These are phyloP conservation scores for Globisporangium megalacanthum DNA, from an alignment of 352 stramenopile genomes.

Conservation along the genomic window DNA sequence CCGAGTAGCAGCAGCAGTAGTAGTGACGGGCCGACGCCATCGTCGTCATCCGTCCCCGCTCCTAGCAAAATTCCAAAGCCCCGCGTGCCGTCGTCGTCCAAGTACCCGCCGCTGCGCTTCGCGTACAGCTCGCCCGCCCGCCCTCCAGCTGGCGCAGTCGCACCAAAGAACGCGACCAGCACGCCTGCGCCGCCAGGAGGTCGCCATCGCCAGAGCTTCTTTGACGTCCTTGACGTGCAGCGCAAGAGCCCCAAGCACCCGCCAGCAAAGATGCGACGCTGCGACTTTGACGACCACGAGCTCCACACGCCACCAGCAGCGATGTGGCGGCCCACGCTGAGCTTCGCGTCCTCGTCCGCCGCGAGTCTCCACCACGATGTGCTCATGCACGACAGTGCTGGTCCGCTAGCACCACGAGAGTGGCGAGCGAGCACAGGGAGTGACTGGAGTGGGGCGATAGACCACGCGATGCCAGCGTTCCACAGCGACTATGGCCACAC, in stretches of 20 bases:
- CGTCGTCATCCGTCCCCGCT: background rate
- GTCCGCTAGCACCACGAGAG: background rate
- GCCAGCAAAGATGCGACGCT: conserved; percentile 3
- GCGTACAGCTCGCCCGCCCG: background rate
- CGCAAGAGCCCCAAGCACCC: conserved; percentile 13
- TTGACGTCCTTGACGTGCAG: conserved; percentile 11
- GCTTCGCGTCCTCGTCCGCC: background rate
- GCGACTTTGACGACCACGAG: conserved; percentile 9
- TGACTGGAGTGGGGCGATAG: background rate
- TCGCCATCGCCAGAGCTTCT: background rate
- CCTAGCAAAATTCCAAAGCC: conserved; percentile 4
- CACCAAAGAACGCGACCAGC: background rate
- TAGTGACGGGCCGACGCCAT: background rate
- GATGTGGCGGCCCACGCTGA: background rate
- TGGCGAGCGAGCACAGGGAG: background rate
- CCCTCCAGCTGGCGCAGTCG: background rate
- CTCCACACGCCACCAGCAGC: conserved; percentile 6
- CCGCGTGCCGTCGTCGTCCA: background rate
- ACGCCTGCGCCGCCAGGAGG: conserved; percentile 2
- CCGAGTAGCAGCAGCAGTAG: background rate
- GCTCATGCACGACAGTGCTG: background rate
- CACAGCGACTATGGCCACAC: background rate
- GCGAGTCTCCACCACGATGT: background rate
- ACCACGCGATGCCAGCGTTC: background rate
- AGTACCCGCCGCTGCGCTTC: background rate